Conservation (phyloP, 139 green algal genomes). For the Closterium sp. region DNA sequence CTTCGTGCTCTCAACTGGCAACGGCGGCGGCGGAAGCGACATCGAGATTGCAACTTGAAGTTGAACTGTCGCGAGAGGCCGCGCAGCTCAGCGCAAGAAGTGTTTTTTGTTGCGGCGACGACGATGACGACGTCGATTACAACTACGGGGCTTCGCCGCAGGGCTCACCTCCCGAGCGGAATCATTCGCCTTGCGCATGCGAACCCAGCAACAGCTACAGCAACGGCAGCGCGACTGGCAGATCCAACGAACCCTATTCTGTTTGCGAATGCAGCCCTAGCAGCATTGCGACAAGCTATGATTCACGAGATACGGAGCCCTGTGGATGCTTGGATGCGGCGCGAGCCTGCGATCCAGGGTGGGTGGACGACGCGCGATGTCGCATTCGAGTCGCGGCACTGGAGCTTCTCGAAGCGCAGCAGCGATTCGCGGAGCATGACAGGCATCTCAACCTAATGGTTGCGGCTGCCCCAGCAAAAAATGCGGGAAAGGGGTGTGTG, state of each 20-base stretch:
- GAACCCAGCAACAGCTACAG: background rate
- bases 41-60: no score
- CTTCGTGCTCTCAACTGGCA: background rate
- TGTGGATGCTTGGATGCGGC: background rate
- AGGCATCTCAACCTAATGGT: background rate
- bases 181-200: background rate
- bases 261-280: background rate
- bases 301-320: background rate
- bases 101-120: no score
- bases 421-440: background rate
- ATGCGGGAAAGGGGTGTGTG: background rate
- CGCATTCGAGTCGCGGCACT: background rate
- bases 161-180: background rate
- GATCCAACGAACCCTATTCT: background rate
- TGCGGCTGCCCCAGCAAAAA: background rate
- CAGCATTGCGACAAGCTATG: background rate
- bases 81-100: no score
- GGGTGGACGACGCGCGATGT: background rate
- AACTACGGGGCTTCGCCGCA: background rate
- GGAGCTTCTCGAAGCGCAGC: background rate
- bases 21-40: no score
- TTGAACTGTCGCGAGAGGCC: no score
- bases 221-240: background rate
- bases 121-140: no score
- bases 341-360: background rate